Base-by-base conservation (phyloP, 192 early-diverging fungal species). In the Backusella circina region DNA sequence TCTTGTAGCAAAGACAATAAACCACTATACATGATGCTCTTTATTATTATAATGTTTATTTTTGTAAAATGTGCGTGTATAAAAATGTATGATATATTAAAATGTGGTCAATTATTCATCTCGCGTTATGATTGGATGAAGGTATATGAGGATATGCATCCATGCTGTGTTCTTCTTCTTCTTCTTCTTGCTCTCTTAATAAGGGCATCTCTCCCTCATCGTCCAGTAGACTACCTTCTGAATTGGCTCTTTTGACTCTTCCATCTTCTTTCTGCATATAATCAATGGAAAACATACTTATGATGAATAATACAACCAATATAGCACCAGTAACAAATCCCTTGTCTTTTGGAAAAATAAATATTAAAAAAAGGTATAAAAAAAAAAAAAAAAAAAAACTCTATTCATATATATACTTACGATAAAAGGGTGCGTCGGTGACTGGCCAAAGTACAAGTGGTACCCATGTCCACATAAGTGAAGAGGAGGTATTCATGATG, bases 371-470 rank as follows among this genome's bases (percentile, higher is more conserved):
- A n/a, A n/a, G 5, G 0, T 67, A 15, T 15, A 3, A 12, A 30
- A 8, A 57, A 36, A 47, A 37, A 15, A 35, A 32, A 12, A 8
- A 41, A 41, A n/a, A n/a, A n/a, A n/a, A n/a, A n/a, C n/a, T 18
- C 35, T 21, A 30, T 38, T 54, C n/a, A n/a, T n/a, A n/a, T n/a
- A n/a, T 8, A 6, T 2, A 6, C 31, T 73, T 73, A 73, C 71
- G 71, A 33, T 73, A 73, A 61, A 61, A 73, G 15, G 71, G 71
- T 18, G 71, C 71, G 39, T 73, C 79, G 37, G 81, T 83, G 32
- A 83, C 81, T 18, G 81, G 81, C 81, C 81, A 83, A 8, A 83
- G 44, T 23, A 78, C 54, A n/a, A 83, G 61, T 1, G 77, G 75
- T 13, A 38, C 70, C 77, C 67, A 70, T 31, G 61, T 75, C 30